These are phyloP conservation scores for Sicyos edulis DNA, from an alignment of 306 rosid genomes.

Conservation along the genomic window DNA sequence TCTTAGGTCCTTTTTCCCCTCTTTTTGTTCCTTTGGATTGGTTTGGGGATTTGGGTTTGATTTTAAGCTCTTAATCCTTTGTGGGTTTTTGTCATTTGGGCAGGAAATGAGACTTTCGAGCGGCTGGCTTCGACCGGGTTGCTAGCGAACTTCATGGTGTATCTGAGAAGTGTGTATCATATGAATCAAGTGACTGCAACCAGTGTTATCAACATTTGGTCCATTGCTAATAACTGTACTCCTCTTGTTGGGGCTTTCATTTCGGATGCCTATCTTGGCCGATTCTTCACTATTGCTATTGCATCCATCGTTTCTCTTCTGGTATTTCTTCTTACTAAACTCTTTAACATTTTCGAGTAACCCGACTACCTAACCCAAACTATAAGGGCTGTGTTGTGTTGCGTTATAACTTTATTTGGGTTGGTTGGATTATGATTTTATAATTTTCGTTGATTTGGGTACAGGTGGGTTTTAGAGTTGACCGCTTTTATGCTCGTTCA, in stretches of 20 bases:
- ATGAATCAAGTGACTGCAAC: constrained; percentile 62
- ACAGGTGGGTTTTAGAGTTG: too few relatives aligned
- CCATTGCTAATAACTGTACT: constrained; percentile 45
- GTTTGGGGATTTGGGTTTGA: neutral
- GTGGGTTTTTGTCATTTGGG: neutral
- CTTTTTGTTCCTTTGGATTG: neutral
- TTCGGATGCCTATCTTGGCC: constrained; percentile 70
- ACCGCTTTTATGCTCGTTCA: too few relatives aligned
- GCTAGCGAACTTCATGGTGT: constrained; percentile 80
- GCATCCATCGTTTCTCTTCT: constrained; percentile 45
- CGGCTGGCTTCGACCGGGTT: constrained; percentile 66
- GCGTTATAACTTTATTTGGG: too few relatives aligned
- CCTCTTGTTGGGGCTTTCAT: constrained; percentile 80
- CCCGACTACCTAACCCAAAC: too few relatives aligned
- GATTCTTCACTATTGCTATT: constrained; percentile 68
- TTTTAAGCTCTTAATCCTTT: neutral
- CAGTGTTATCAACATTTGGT: constrained; percentile 57
- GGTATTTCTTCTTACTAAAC: constrained; percentile 25
- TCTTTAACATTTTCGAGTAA: neutral
- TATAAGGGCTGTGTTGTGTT: too few relatives aligned
- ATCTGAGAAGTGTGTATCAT: constrained; percentile 50
- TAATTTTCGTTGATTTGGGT: too few relatives aligned
- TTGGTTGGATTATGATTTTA: too few relatives aligned
- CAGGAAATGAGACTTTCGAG: constrained; percentile 85
- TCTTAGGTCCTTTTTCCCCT: constrained; percentile 33